Evolutionary conservation across 2,329 filamentous ascomycete genomes (phyloP).

Genomic region (Penicillium sp.): DNA sequence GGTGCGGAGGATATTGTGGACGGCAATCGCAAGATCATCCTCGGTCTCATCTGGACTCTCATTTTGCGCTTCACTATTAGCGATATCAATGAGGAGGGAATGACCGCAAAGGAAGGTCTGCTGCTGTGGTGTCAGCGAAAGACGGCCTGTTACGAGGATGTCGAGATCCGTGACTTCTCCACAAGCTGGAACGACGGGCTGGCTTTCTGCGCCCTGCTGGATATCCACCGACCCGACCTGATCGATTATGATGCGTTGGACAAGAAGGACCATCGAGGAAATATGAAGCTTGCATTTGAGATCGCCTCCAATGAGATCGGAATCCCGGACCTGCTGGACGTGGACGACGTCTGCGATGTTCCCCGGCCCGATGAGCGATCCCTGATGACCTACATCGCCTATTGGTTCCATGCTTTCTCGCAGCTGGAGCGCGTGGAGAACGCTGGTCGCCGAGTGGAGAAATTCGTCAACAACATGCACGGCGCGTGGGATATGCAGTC

Average conservation of each 20-base stretch:
- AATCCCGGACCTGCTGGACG: slow-evolving; percentile 89
- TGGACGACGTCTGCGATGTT: slow-evolving; percentile 97
- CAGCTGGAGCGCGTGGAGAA: slow-evolving; percentile 99
- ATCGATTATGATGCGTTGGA: slow-evolving; percentile 95
- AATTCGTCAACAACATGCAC: slow-evolving; percentile 98
- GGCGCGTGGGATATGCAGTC: slow-evolving; percentile 99
- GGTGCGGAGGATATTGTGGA: slow-evolving; percentile 97
- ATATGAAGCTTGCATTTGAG: slow-evolving; percentile 97
- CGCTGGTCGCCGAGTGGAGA: slow-evolving; percentile 89
- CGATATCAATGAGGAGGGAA: slow-evolving; percentile 95
- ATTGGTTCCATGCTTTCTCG: slow-evolving; percentile 99
- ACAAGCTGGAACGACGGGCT: slow-evolving; percentile 95
- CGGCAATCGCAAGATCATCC: slow-evolving; percentile 93
- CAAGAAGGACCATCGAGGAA: slow-evolving; percentile 87
- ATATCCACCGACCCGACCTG: slow-evolving; percentile 93
- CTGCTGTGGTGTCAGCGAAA: slow-evolving; percentile 97
- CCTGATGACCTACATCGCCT: slow-evolving; percentile 99
- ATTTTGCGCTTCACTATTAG: slow-evolving; percentile 98
- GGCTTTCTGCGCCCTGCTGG: slow-evolving; percentile 90
- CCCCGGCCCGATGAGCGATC: slow-evolving; percentile 91
- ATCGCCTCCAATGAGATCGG: slow-evolving; percentile 94
- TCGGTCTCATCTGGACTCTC: slow-evolving; percentile 95
- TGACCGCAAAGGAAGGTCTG: slow-evolving; percentile 94
- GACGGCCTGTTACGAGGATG: slow-evolving; percentile 96
- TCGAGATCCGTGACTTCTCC: slow-evolving; percentile 92